phyloP scores from a whole-genome alignment of 2,329 filamentous ascomycete genomes.

The Polytolypa hystricis region DNA sequence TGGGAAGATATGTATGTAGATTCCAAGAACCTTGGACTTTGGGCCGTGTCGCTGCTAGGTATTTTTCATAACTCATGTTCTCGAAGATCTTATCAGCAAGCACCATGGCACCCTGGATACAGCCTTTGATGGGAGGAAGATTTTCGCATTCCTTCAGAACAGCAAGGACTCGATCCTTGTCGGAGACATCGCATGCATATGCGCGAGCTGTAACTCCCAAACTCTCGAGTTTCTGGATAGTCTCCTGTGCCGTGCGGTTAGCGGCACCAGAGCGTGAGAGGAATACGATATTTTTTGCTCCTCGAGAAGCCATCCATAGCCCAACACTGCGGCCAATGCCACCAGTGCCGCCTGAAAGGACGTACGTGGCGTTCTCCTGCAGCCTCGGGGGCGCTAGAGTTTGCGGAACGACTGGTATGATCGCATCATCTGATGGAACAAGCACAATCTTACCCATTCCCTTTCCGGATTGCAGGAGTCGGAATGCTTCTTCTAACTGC shows the following conservation, averaged over 20 bases:
- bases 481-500: slow-evolving; percentile 13
- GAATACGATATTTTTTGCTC: slow-evolving; percentile 21
- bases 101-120: slow-evolving; percentile 23
- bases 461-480: slow-evolving; percentile 13
- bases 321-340: slow-evolving; percentile 17
- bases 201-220: slow-evolving; percentile 11
- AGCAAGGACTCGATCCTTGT: slow-evolving; percentile 7
- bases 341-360: slow-evolving; percentile 15
- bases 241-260: slow-evolving; percentile 10
- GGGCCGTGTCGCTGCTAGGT: slow-evolving; percentile 24
- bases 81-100: slow-evolving; percentile 23
- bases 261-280: slow-evolving; percentile 18
- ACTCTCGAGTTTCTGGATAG: slow-evolving; percentile 12
- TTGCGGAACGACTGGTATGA: slow-evolving; percentile 12
- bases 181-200: slow-evolving; percentile 17
- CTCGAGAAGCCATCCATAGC: slow-evolving; percentile 15
- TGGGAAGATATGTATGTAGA: slow-evolving; percentile 20
- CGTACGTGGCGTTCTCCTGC: slow-evolving; percentile 14
- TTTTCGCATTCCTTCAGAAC: slow-evolving; percentile 10
- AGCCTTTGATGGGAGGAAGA: slow-evolving; percentile 20
- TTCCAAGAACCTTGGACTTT: slow-evolving; percentile 32
- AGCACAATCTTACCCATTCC: slow-evolving; percentile 16
- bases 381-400: slow-evolving; percentile 7
- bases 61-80: slow-evolving; percentile 32
- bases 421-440: slow-evolving; percentile 7